Conservation (phyloP, 495 filamentous ascomycete genomes). For the Penicillium manginii region DNA sequence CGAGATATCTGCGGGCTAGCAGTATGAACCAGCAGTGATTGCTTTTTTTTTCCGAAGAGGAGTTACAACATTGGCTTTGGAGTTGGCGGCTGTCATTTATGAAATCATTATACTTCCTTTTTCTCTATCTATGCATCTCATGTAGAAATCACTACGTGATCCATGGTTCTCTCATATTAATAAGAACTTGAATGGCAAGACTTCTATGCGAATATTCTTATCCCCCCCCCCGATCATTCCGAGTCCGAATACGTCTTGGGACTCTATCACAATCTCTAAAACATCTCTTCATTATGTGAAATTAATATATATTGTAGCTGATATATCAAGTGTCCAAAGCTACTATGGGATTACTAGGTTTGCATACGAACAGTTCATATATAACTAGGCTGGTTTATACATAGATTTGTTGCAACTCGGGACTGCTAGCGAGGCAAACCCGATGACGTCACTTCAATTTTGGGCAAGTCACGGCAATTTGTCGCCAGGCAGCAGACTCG, state of each 20-base stretch:
- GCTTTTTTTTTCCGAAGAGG: slow-evolving; percentile 9
- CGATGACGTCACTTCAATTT: slow-evolving; percentile 19
- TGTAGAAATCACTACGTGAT: not conserved
- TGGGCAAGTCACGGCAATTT: not conserved
- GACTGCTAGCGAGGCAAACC: slow-evolving; percentile 16
- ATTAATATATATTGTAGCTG: too few species aligned
- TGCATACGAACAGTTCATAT: too few species aligned
- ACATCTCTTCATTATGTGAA: too few species aligned
- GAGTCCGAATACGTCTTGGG: too few species aligned
- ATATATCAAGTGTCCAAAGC: too few species aligned
- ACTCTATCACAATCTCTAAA: too few species aligned
- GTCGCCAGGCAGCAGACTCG: not conserved
- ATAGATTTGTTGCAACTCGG: not conserved
- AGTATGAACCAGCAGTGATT: slow-evolving; percentile 36
- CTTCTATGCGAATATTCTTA: too few species aligned
- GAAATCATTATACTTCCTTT: not conserved
- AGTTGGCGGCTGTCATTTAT: not conserved
- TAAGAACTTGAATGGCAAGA: too few species aligned
- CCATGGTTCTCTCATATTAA: too few species aligned
- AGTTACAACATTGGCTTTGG: slow-evolving; percentile 16
- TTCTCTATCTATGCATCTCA: not conserved
- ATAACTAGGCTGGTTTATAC: too few species aligned
- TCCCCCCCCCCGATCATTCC: too few species aligned
- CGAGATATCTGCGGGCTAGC: slow-evolving; percentile 48
- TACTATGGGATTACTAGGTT: too few species aligned